Percentiles rank a stretch among this genome's conserved stretches.
Evolutionary conservation across 2,329 filamentous ascomycete genomes (phyloP).

Genomic region (Monilinia aucupariae): DNA sequence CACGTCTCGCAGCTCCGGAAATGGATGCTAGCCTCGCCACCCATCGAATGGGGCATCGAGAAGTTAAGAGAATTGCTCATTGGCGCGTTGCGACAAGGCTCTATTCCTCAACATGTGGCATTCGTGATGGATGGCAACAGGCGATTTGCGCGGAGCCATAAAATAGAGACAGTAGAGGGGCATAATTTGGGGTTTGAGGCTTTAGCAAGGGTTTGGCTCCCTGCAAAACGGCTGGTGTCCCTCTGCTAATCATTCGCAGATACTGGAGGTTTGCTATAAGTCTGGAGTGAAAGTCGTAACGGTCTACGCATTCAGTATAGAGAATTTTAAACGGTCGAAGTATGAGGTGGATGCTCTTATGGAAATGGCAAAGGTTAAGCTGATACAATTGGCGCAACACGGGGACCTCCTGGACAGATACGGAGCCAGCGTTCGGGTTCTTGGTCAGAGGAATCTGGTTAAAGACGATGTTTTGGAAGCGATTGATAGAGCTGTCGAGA

Average conservation of each 20-base stretch:
- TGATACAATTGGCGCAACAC: conserved; percentile 86
- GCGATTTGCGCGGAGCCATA: conserved; percentile 80
- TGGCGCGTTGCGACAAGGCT: conserved; percentile 80
- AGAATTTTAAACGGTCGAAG: conserved; percentile 96
- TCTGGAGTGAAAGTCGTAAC: conserved; percentile 94
- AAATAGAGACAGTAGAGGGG: conserved; percentile 94
- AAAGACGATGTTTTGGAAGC: conserved; percentile 83
- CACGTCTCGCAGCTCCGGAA: conserved; percentile 57
- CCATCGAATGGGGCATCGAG: conserved; percentile 81
- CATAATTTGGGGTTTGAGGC: conserved; percentile 96
- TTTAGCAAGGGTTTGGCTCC: conserved; percentile 64
- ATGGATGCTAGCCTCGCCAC: conserved; percentile 84
- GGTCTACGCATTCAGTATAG: conserved; percentile 97
- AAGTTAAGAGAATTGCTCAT: conserved; percentile 80
- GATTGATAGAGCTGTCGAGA: conserved; percentile 76
- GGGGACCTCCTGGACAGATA: conserved; percentile 91
- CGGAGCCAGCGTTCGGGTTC: conserved; percentile 76
- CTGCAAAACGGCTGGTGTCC: not conserved
- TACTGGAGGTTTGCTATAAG: conserved; percentile 97
- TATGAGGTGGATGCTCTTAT: conserved; percentile 96
- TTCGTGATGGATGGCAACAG: conserved; percentile 99
- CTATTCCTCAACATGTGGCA: conserved; percentile 91
- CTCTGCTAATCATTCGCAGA: conserved; percentile 43
- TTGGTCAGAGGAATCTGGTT: conserved; percentile 79
- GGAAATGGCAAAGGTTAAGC: conserved; percentile 94